Conservation (phyloP, 768 basidiomycete genomes). For the Suillus subaureus region DNA sequence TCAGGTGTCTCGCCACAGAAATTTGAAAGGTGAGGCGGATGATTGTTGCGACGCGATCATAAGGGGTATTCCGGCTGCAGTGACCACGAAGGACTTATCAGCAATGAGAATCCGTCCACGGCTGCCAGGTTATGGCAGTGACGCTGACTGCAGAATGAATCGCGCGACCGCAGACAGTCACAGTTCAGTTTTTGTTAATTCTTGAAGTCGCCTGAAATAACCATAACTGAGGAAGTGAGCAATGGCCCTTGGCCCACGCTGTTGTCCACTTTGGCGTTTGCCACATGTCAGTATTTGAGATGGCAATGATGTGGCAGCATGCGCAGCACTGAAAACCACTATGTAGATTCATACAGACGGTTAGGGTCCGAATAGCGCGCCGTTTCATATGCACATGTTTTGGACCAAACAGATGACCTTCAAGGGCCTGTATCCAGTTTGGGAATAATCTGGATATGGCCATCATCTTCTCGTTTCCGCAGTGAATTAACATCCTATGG, state of each 20-base stretch:
- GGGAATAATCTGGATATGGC: too few species aligned
- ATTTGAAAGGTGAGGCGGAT: neutral
- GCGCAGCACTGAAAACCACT: too few species aligned
- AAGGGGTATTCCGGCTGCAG: neutral
- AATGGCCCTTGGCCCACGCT: neutral
- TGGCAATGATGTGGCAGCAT: too few species aligned
- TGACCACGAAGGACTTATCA: neutral
- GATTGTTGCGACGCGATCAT: too few species aligned
- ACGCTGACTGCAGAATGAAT: neutral
- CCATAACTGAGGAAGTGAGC: neutral
- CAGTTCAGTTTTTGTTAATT: neutral
- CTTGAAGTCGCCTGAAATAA: neutral
- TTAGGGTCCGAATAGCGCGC: too few species aligned
- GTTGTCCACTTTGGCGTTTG: neutral
- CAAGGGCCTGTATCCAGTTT: too few species aligned
- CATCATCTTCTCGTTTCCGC: too few species aligned
- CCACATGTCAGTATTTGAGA: neutral
- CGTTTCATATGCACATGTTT: too few species aligned
- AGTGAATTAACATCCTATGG: slow-evolving; percentile 32
- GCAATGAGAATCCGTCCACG: neutral
- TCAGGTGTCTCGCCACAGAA: neutral
- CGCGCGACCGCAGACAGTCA: neutral
- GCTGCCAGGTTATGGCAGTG: neutral
- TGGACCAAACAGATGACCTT: too few species aligned
- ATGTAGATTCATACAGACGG: too few species aligned